phyloP scores from a whole-genome alignment of 306 rosid genomes.

The Albizia julibrissin region DNA sequence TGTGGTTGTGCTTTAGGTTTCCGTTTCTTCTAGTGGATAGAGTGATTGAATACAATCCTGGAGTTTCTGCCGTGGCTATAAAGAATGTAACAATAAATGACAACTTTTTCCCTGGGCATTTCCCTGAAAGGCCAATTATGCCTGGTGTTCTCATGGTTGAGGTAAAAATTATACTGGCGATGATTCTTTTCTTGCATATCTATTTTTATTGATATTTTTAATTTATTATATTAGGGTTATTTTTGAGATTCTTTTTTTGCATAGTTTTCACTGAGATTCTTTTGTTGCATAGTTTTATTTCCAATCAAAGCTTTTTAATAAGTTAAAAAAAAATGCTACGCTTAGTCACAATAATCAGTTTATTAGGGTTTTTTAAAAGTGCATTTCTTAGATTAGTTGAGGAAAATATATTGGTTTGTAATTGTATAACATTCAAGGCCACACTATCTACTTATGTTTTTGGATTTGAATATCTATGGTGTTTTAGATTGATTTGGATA shows the following conservation, averaged over 20 bases:
- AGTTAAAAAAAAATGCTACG: background rate
- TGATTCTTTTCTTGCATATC: background rate
- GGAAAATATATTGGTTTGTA: background rate
- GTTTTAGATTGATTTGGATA: background rate
- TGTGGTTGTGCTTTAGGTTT: constrained; percentile 55
- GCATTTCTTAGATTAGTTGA: background rate
- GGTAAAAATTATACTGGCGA: constrained; percentile 42
- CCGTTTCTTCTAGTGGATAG: constrained; percentile 96
- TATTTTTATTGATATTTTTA: background rate
- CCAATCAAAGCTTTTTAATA: background rate
- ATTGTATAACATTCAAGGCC: background rate
- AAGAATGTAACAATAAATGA: constrained; percentile 85
- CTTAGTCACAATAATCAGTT: background rate
- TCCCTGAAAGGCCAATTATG: constrained; percentile 94
- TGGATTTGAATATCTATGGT: background rate
- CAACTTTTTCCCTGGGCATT: constrained; percentile 95
- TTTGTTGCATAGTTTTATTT: background rate
- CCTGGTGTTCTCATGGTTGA: constrained; percentile 97
- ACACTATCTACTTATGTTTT: background rate
- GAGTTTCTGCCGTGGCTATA: constrained; percentile 58
- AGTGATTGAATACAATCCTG: constrained; percentile 70
- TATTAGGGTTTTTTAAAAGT: background rate
- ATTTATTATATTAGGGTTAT: background rate
- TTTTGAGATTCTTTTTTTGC: background rate
- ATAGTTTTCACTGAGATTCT: background rate